A percentile compares a stretch with the other conserved stretches of the same genome.
These are phyloP conservation scores for Asterella californica DNA, from an alignment of 225 moss, liverwort and hornwort genomes.

Conservation along the genomic window DNA sequence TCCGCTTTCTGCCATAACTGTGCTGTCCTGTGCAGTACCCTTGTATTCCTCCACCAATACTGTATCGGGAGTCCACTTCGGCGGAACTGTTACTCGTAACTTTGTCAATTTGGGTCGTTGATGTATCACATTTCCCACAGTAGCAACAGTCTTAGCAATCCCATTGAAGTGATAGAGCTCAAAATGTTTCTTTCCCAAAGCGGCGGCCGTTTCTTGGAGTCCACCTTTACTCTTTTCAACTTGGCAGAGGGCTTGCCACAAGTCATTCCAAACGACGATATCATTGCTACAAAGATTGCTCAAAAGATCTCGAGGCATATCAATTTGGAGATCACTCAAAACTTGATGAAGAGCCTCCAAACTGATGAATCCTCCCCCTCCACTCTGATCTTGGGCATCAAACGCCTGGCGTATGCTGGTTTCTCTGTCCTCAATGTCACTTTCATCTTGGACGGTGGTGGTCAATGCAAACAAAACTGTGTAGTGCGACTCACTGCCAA, in stretches of 20 bases:
- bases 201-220: conserved; percentile 55
- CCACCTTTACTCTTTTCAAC: conserved; percentile 83
- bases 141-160: conserved; percentile 88
- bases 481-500: conserved; percentile 97
- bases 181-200: conserved; percentile 68
- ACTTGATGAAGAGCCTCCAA: conserved; percentile 76
- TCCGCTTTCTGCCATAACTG: conserved; percentile 28
- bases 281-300: conserved; percentile 77
- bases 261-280: conserved; percentile 95
- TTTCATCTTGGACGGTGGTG: conserved; percentile 82
- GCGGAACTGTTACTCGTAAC: conserved; percentile 82
- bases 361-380: conserved; percentile 92
- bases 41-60: conserved; percentile 77
- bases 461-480: conserved; percentile 86
- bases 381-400: conserved; percentile 91
- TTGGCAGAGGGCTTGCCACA: conserved; percentile 83
- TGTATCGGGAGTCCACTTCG: conserved; percentile 94
- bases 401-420: conserved; percentile 76
- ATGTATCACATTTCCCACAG: conserved; percentile 62
- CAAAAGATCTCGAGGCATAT: conserved; percentile 75
- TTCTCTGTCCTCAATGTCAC: conserved; percentile 86
- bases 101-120: conserved; percentile 75
- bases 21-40: conserved; percentile 18
- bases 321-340: conserved; percentile 60
- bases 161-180: conserved; percentile 97